These are phyloP conservation scores for Tetracladium maxilliforme DNA, from an alignment of 2,329 filamentous ascomycete species.

Conservation along the genomic window DNA sequence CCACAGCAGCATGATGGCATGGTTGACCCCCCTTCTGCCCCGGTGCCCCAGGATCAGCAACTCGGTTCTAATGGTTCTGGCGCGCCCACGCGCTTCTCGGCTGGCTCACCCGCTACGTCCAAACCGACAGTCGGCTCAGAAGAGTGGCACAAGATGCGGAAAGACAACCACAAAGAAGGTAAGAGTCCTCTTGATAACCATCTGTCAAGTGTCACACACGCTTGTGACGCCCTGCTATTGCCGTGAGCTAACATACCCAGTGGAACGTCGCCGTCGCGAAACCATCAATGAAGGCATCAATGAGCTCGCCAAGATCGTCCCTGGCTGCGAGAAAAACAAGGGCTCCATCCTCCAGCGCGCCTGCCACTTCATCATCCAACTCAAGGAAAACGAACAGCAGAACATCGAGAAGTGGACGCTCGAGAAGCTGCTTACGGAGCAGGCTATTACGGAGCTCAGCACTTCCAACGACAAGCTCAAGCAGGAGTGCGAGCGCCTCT, in stretches of 20 bases:
- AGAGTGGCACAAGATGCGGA: slow-evolving; percentile 94
- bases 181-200: slow-evolving; percentile 15
- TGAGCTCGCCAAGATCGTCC: slow-evolving; percentile 93
- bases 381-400: slow-evolving; percentile 86
- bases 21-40: too few relatives aligned
- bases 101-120: too few relatives aligned
- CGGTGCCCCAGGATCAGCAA: too few relatives aligned
- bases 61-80: too few relatives aligned
- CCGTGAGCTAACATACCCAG: slow-evolving; percentile 40
- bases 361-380: slow-evolving; percentile 84
- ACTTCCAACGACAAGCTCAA: slow-evolving; percentile 79
- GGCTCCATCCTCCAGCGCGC: slow-evolving; percentile 89
- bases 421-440: slow-evolving; percentile 79
- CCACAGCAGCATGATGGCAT: too few relatives aligned
- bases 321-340: slow-evolving; percentile 97
- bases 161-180: slow-evolving; percentile 99
- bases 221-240: too few relatives aligned
- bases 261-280: slow-evolving; percentile 89
- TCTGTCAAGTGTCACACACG: too few relatives aligned
- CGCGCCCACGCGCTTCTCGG: too few relatives aligned
- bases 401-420: slow-evolving; percentile 92
- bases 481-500: slow-evolving; percentile 62
- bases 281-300: slow-evolving; percentile 99
- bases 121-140: slow-evolving; percentile 92
- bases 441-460: slow-evolving; percentile 78